Conservation (phyloP, 129 eudicot genomes). For the Logfia minima region DNA sequence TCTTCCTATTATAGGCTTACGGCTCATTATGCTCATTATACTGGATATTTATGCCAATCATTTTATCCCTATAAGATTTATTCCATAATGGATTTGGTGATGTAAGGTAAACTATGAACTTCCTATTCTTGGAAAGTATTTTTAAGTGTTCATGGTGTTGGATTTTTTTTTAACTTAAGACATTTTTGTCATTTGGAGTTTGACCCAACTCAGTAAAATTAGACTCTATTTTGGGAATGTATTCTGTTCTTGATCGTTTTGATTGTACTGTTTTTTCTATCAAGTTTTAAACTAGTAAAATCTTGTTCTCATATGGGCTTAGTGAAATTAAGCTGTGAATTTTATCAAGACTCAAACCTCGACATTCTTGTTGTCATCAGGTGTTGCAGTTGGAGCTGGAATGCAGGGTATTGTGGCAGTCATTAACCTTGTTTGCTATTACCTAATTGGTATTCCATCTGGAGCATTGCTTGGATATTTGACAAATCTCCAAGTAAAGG, state of each 20-base stretch:
- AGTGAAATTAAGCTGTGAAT: too few species aligned
- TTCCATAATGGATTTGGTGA: neutral
- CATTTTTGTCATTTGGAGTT: neutral
- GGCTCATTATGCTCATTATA: conserved; percentile 1
- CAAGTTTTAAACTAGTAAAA: conserved; percentile 1
- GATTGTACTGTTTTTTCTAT: neutral
- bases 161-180: neutral
- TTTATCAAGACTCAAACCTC: neutral
- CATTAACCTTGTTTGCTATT: conserved; percentile 64
- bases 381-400: conserved; percentile 92
- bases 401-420: conserved; percentile 78
- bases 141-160: neutral
- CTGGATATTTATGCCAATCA: neutral
- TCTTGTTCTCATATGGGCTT: neutral
- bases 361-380: conserved; percentile 37
- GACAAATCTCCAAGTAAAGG: conserved; percentile 65
- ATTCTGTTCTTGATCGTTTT: too few species aligned
- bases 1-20: too few species aligned
- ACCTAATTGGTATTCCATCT: conserved; percentile 71
- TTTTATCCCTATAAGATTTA: neutral
- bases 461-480: conserved; percentile 77
- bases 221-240: neutral
- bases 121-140: neutral
- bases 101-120: neutral
- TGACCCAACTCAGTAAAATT: neutral